Evolutionary conservation across 139 green algal genomes (phyloP).

Genomic region (Tetradesmus obliquus): DNA sequence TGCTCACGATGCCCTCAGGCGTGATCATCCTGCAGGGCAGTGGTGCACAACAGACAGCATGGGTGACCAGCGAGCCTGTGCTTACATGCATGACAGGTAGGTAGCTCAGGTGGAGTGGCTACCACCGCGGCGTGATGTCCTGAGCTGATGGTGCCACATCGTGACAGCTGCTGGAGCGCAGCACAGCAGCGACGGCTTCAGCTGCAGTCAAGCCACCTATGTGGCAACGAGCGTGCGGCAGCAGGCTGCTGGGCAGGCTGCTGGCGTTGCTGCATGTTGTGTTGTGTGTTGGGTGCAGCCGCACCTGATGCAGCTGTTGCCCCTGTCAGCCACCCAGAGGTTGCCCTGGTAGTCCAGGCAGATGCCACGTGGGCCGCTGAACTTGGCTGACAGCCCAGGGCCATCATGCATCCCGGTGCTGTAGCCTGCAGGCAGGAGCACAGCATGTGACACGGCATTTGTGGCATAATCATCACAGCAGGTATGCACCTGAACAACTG

Average conservation of each 20-base stretch:
- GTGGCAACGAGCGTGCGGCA: too few species aligned
- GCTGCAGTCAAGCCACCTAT: too few species aligned
- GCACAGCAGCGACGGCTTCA: not conserved
- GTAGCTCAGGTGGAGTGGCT: too few species aligned
- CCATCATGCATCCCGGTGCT: constrained; percentile 37
- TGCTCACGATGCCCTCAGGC: constrained; percentile 34
- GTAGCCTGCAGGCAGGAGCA: constrained; percentile 22
- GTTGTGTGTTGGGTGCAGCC: too few species aligned
- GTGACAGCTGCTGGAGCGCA: too few species aligned
- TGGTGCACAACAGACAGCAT: not conserved
- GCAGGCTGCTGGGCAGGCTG: not conserved
- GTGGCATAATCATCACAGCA: not conserved
- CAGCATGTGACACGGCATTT: not conserved
- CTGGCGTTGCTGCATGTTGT: not conserved
- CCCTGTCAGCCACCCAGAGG: constrained; percentile 37
- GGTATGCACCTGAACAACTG: not conserved
- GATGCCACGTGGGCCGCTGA: constrained; percentile 34
- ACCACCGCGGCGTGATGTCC: too few species aligned
- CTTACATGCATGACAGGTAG: too few species aligned
- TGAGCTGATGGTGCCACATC: too few species aligned
- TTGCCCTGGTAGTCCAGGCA: constrained; percentile 35
- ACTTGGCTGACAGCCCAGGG: constrained; percentile 32
- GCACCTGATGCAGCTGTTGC: not conserved
- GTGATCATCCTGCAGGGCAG: not conserved
- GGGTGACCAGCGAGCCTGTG: not conserved